Percentiles rank a stretch among this genome's conserved stretches.
Evolutionary conservation across 139 green algal species (phyloP).

Genomic region (Chlorella sp.): DNA sequence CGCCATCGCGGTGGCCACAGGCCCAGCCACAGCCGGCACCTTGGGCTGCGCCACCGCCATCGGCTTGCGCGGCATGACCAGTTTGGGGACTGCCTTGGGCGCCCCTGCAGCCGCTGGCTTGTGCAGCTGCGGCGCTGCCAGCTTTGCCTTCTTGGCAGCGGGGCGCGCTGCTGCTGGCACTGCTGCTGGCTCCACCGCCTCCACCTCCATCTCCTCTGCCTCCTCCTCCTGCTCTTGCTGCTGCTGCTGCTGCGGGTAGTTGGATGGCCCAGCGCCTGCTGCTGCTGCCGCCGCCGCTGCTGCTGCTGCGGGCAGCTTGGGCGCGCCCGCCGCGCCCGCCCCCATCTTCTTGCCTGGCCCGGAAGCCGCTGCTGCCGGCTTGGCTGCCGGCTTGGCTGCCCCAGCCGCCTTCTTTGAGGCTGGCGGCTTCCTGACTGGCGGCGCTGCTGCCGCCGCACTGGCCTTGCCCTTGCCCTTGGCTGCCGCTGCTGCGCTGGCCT

Average conservation of each 20-base stretch:
- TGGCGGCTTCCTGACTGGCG: neutral
- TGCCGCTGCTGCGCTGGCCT: neutral
- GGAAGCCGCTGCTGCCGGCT: neutral
- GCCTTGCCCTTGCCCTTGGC: neutral
- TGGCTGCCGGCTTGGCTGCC: neutral
- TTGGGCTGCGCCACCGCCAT: neutral
- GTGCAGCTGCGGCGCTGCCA: neutral
- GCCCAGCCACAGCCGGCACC: neutral
- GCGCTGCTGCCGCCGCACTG: neutral
- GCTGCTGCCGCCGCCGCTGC: neutral
- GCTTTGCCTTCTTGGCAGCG: neutral
- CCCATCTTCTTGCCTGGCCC: neutral
- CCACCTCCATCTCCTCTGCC: neutral
- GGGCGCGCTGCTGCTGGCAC: neutral
- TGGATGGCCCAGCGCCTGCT: neutral
- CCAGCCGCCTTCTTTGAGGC: neutral
- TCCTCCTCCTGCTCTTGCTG: neutral
- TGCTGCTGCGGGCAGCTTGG: neutral
- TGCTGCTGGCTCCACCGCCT: neutral
- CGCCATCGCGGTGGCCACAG: neutral
- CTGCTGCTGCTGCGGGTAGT: neutral
- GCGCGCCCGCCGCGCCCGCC: neutral
- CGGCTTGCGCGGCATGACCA: neutral
- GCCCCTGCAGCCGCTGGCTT: neutral
- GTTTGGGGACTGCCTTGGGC: conserved; percentile 7